These are phyloP conservation scores for Tephrocybe sp. DNA, from an alignment of 768 basidiomycete species.

Conservation along the genomic window DNA sequence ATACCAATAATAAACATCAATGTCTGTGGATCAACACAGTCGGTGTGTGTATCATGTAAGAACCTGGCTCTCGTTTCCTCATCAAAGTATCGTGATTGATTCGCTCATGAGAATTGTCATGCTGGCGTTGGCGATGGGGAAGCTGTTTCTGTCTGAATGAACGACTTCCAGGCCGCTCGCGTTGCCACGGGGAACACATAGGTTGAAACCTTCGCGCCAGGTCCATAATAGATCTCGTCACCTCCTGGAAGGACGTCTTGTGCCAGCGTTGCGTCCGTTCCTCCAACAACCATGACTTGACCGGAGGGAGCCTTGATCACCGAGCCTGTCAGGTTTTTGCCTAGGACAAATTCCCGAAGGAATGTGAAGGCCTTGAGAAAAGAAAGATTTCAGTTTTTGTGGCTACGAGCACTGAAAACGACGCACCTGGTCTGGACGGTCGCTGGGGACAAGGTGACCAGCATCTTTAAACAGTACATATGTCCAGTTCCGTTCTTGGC, in stretches of 20 bases:
- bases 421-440: constrained; percentile 38
- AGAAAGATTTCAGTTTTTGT: not conserved
- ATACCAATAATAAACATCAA: no score
- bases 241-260: constrained; percentile 52
- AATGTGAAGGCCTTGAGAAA: constrained; percentile 56
- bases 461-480: constrained; percentile 42
- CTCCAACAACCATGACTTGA: constrained; percentile 39
- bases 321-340: constrained; percentile 58
- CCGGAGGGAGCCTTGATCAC: constrained; percentile 36
- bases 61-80: not conserved
- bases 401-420: not conserved
- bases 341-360: constrained; percentile 66
- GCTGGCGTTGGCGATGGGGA: constrained; percentile 13
- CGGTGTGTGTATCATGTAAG: not conserved
- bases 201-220: constrained; percentile 48
- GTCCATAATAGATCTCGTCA: constrained; percentile 56
- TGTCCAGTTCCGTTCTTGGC: constrained; percentile 74
- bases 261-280: constrained; percentile 47
- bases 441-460: constrained; percentile 40
- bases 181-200: constrained; percentile 57
- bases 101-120: not conserved
- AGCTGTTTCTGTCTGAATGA: constrained; percentile 41
- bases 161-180: constrained; percentile 54
- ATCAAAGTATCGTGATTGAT: no score
- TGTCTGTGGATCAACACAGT: not conserved